Evolutionary conservation across 306 rosid genomes (phyloP).

Genomic region (Senna siamea): DNA sequence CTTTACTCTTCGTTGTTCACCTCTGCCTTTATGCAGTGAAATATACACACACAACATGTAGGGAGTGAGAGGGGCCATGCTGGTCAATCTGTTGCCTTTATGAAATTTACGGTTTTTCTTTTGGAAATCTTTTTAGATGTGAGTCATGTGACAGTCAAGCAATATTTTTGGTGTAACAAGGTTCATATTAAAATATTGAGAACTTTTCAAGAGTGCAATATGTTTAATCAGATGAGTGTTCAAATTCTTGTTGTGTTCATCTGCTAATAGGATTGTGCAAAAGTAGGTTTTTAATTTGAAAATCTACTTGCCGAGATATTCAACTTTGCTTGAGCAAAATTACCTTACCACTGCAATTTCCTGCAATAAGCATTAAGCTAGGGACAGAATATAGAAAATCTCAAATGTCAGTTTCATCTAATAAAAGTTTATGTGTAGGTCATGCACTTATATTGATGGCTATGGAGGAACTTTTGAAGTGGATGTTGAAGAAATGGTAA

Average conservation of each 20-base stretch:
- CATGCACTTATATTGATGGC: slow-evolving; percentile 67
- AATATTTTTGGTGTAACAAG: background rate
- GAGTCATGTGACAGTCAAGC: slow-evolving; percentile 6
- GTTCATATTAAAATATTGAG: background rate
- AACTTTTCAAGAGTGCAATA: background rate
- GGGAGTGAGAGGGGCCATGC: slow-evolving; percentile 7
- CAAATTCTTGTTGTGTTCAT: slow-evolving; percentile 20
- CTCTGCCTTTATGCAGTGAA: background rate
- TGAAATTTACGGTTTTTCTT: background rate
- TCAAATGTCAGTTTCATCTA: slow-evolving; percentile 34
- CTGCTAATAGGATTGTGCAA: background rate
- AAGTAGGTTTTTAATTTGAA: slow-evolving; percentile 1
- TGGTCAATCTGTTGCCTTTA: slow-evolving; percentile 15
- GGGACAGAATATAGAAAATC: slow-evolving; percentile 15
- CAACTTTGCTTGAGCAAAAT: background rate
- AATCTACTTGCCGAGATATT: slow-evolving; percentile 1
- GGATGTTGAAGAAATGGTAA: slow-evolving; percentile 61
- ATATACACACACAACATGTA: background rate
- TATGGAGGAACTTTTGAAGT: slow-evolving; percentile 66
- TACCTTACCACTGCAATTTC: background rate
- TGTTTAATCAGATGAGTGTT: slow-evolving; percentile 18
- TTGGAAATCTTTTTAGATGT: slow-evolving; percentile 1
- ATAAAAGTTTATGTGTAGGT: slow-evolving; percentile 50
- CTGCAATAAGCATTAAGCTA: slow-evolving; percentile 4
- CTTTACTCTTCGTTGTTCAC: background rate